These are phyloP conservation scores for Myriosclerotinia curreyana DNA, from an alignment of 2,329 filamentous ascomycete species.

Conservation along the genomic window DNA sequence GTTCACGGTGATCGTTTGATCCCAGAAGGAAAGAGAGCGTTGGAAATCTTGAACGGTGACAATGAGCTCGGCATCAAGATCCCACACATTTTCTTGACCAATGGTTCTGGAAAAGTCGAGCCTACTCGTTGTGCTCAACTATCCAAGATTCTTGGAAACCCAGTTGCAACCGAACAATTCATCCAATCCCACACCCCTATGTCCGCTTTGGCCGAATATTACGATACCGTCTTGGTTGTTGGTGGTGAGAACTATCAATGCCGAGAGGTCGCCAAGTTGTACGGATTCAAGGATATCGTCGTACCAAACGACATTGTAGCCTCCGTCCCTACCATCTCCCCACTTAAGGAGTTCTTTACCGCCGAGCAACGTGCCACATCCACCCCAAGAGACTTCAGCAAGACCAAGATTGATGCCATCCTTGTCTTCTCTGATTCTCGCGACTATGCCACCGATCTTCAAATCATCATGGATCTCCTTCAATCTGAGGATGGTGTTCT, in stretches of 20 bases:
- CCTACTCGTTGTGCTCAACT: conserved; percentile 62
- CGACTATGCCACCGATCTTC: conserved; percentile 72
- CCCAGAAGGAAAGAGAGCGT: conserved; percentile 61
- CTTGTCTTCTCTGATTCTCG: conserved; percentile 72
- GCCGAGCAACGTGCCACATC: conserved; percentile 65
- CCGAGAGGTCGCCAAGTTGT: conserved; percentile 68
- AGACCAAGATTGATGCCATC: conserved; percentile 70
- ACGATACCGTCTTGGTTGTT: conserved; percentile 70
- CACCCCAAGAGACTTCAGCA: conserved; percentile 59
- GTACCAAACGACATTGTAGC: conserved; percentile 72
- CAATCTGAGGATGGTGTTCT: conserved; percentile 65
- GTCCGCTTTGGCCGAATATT: conserved; percentile 66
- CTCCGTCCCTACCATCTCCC: conserved; percentile 65
- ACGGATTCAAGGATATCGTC: conserved; percentile 71
- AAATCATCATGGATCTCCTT: conserved; percentile 72
- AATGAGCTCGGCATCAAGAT: conserved; percentile 62
- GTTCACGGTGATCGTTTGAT: conserved; percentile 71
- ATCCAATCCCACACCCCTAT: conserved; percentile 76
- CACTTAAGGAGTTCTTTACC: conserved; percentile 63
- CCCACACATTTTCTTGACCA: conserved; percentile 70
- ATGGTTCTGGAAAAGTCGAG: conserved; percentile 71
- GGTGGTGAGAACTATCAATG: conserved; percentile 74
- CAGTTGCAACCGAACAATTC: conserved; percentile 69
- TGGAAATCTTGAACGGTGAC: conserved; percentile 71
- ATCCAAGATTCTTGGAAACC: conserved; percentile 61